phyloP scores from a whole-genome alignment of 176 grass and related monocot genomes.

The Eragrostis nindensis region DNA sequence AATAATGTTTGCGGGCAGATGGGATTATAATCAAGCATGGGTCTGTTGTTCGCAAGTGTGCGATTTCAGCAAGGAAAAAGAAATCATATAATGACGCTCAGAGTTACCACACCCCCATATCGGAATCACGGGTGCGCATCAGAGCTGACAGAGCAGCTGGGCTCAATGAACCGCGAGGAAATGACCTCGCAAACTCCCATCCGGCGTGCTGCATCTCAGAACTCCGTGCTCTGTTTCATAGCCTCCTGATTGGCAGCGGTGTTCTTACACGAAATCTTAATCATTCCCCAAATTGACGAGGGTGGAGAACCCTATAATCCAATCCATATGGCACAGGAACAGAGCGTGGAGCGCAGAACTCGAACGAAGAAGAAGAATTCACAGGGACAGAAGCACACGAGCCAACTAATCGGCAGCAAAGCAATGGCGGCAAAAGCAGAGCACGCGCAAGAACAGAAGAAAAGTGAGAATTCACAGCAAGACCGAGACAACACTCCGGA shows the following conservation, averaged over 20 bases:
- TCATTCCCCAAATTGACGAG: background rate
- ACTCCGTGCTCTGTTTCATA: background rate
- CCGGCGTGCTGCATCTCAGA: background rate
- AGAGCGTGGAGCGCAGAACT: too few species aligned
- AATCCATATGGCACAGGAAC: background rate
- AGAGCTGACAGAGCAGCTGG: conserved; percentile 1
- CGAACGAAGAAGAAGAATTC: background rate
- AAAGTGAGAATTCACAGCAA: background rate
- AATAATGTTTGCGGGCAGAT: conserved; percentile 23
- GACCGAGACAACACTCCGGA: background rate
- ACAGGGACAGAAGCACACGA: too few species aligned
- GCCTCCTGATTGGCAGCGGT: too few species aligned
- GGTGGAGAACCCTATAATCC: background rate
- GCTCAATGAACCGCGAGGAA: conserved; percentile 25
- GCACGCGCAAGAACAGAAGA: background rate
- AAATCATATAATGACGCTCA: background rate
- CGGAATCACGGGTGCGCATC: background rate
- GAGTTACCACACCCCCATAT: background rate
- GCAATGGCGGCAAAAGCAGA: conserved; percentile 32
- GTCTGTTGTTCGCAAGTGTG: background rate
- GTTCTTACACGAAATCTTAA: background rate
- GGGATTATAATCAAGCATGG: conserved; percentile 26
- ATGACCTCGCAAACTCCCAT: background rate
- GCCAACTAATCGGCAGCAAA: too few species aligned
- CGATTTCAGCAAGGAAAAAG: conserved; percentile 9